Base-by-base conservation (phyloP, 2,329 filamentous ascomycete genomes). In the Aureobasidium sp. region DNA sequence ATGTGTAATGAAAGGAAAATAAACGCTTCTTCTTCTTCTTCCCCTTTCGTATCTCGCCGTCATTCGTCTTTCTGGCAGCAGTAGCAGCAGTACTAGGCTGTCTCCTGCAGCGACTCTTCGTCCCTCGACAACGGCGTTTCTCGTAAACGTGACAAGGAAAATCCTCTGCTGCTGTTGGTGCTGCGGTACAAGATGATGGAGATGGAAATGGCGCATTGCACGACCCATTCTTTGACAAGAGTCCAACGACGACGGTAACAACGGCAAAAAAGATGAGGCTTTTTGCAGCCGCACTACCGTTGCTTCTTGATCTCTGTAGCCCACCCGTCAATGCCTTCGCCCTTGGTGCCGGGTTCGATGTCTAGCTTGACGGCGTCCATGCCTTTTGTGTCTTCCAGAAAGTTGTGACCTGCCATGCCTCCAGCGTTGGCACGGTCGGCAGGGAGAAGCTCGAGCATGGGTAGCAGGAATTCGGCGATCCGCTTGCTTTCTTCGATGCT, bases 311-410 rank as follows among this genome's bases (percentile, higher is more conserved):
- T 79, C 74, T 97, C 91, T 35, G 77, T 83, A 7, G 89, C 83
- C 91, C 91, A 97, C 3, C 91, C 91, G 53, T 95, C 89, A 64
- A 97, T 97, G 0, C 88, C 90, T 55, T 96, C 91, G 1, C 91
- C 91, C 55, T 83, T 83, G 59, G 84, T 89, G 6, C 90, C 90
- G 1, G 94, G 86, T 42, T 83, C 74, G 27, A 96, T 76, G 14
- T 85, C 81, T 57, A 96, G 78, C 66, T 80, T 83, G 53, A 91
- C 71, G 10, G 79, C 80, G 62, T 90, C 84, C 90, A 98, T 97
- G 6, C 90, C 91, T 29, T 85, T 84, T 3, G 90, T 90, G 60
- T 90, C 86, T 57, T 87, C 82, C 60, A 97, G 71, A 79, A 91
- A 97, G 5, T 74, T 68, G 62, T 95, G 89, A 6, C 85, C 84